Evolutionary conservation across 2,329 filamentous ascomycete species (phyloP).

Genomic region (Graphilbum ipis-grandicollis): DNA sequence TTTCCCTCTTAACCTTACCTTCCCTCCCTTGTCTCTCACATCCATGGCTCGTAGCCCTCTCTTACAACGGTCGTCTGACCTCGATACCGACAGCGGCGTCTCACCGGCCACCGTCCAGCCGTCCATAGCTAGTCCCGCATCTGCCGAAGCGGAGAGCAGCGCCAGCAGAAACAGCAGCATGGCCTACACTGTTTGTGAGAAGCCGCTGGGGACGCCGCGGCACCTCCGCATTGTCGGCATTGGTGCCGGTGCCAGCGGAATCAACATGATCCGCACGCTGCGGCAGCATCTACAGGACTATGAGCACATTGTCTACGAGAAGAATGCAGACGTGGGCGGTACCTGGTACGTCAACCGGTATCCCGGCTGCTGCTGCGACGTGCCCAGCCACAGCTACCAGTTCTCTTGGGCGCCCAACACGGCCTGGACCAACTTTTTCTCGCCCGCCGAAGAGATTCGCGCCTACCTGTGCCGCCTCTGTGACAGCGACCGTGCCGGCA

Average conservation of each 20-base stretch:
- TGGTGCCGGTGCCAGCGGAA: slow-evolving; percentile 25
- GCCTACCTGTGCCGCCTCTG: slow-evolving; percentile 31
- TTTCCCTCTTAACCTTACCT: too few species aligned
- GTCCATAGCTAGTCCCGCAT: not conserved
- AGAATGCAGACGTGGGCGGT: slow-evolving; percentile 35
- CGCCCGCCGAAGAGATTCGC: slow-evolving; percentile 35
- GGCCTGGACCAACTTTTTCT: slow-evolving; percentile 40
- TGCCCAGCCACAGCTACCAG: slow-evolving; percentile 44
- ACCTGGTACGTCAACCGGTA: slow-evolving; percentile 44
- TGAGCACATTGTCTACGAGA: slow-evolving; percentile 34
- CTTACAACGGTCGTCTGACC: not conserved
- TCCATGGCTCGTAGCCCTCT: not conserved
- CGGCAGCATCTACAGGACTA: slow-evolving; percentile 23
- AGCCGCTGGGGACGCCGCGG: slow-evolving; percentile 12
- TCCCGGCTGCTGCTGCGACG: slow-evolving; percentile 38
- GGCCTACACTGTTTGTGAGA: slow-evolving; percentile 6
- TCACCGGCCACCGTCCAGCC: not conserved
- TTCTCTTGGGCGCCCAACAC: slow-evolving; percentile 43
- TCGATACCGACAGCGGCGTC: not conserved
- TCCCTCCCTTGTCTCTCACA: not conserved
- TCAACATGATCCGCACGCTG: slow-evolving; percentile 27
- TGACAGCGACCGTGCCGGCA: slow-evolving; percentile 20
- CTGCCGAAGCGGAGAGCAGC: too few species aligned
- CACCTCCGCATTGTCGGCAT: slow-evolving; percentile 26
- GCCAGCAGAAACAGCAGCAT: not conserved